These are phyloP conservation scores for Casuarina cunninghamiana DNA, from an alignment of 306 rosid genomes.

Conservation along the genomic window DNA sequence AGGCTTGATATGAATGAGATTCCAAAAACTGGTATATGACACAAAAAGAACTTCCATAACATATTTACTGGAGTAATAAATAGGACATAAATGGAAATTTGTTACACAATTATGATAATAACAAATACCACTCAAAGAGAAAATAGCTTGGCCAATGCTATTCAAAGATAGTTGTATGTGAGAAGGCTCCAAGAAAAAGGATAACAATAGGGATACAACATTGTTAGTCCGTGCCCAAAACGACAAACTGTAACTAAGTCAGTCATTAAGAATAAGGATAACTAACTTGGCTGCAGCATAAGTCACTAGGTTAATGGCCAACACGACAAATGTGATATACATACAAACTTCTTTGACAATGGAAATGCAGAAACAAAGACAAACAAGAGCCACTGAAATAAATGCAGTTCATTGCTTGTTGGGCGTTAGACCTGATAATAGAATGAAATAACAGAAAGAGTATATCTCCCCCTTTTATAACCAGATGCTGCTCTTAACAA, in stretches of 20 bases:
- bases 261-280: not conserved
- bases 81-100: not conserved
- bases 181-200: not conserved
- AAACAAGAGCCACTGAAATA: not conserved
- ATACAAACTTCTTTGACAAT: not conserved
- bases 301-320: not conserved
- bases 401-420: not conserved
- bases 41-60: not conserved
- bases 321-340: not conserved
- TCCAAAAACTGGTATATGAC: not conserved
- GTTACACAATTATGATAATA: not conserved
- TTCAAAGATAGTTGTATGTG: not conserved
- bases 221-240: not conserved
- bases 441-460: not conserved
- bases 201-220: not conserved
- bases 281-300: not conserved
- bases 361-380: not conserved
- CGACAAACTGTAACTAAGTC: not conserved
- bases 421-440: not conserved
- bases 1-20: not conserved
- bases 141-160: not conserved
- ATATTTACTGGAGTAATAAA: not conserved
- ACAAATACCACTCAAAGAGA: not conserved
- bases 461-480: not conserved
- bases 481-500: not conserved